Evolutionary conservation across 495 filamentous ascomycete species (phyloP), one percentile per base, ranked within the genome.

Genomic region (Lentithecium fluviatile): DNA sequence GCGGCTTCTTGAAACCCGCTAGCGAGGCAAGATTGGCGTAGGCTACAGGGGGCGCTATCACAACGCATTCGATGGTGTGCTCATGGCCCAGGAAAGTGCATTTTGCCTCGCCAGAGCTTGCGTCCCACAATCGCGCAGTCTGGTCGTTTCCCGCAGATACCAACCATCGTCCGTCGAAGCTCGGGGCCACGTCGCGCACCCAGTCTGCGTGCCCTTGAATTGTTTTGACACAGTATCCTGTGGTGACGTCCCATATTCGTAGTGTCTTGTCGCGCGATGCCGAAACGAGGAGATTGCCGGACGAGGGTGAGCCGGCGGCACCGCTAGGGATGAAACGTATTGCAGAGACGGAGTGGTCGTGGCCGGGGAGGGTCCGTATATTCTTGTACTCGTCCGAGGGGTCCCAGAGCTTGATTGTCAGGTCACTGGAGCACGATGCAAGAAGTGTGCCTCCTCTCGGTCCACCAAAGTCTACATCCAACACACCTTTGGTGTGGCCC

Each of bases 381-480:
- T 96, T 96, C 67, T 96, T 95, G 76, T 97, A 97, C 40, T 95
- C 90, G 67, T 96, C 88, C 20, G 82, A 85, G 1, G 94, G 94
- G 58, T 97, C 92, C 94, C 94, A 98, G 7, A 98, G 73, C 70
- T 97, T 98, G 75, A 97, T 96, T 1, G 90, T 95, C 2, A 97
- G 77, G 68, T 97, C 94, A 51, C 86, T 88, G 17, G 86, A 90
- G 74, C 94, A 97, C 4, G 89, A 94, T 15, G 92, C 94, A 43
- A 98, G 82, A 34, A 98, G 81, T 15, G 88, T 91, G 21, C 87
- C 87, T 38, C 89, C 90, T 64, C 88, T 82, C 0, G 90, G 92
- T 0, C 93, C 94, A 15, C 94, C 93, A 74, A 88, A 97, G 66
- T 97, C 94, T 47, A 96, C 83, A 69, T 94, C 91, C 15, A 94